Percentiles rank a stretch among this genome's conserved stretches.
Evolutionary conservation across 2,329 filamentous ascomycete genomes (phyloP).

Genomic region (Penicillium sp.): DNA sequence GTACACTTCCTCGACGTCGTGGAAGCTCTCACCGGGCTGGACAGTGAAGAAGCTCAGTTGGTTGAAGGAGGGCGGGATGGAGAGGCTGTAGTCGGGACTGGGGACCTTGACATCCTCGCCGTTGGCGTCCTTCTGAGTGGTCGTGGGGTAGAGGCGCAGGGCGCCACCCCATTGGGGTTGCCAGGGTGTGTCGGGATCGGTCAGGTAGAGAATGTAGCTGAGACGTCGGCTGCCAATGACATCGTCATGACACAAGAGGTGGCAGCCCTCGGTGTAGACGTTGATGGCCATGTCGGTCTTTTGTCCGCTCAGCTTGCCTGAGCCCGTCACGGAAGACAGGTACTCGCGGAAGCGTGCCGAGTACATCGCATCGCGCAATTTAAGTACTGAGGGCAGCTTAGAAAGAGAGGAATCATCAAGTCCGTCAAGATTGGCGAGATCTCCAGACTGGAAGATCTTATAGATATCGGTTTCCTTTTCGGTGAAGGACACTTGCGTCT

Average conservation of each 20-base stretch:
- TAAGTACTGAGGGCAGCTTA: slow-evolving; percentile 82
- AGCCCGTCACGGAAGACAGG: slow-evolving; percentile 77
- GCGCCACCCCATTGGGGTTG: slow-evolving; percentile 89
- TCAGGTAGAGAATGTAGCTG: slow-evolving; percentile 95
- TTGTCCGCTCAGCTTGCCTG: slow-evolving; percentile 79
- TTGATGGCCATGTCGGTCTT: slow-evolving; percentile 99
- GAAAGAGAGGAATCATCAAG: slow-evolving; percentile 80
- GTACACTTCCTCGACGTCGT: slow-evolving; percentile 98
- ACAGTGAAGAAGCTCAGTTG: slow-evolving; percentile 98
- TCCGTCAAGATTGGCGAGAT: slow-evolving; percentile 93
- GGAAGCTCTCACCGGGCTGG: slow-evolving; percentile 96
- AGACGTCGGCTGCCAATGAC: slow-evolving; percentile 95
- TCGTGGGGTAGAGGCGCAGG: slow-evolving; percentile 76
- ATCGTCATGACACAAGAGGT: slow-evolving; percentile 94
- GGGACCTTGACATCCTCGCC: slow-evolving; percentile 77
- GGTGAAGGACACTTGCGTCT: slow-evolving; percentile 87
- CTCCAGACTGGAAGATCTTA: slow-evolving; percentile 98
- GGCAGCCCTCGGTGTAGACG: slow-evolving; percentile 93
- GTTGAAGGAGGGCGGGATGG: slow-evolving; percentile 93
- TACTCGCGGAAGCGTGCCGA: slow-evolving; percentile 85
- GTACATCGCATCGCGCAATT: slow-evolving; percentile 91
- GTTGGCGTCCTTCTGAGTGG: slow-evolving; percentile 61
- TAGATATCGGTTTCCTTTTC: slow-evolving; percentile 99
- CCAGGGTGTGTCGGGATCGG: slow-evolving; percentile 88
- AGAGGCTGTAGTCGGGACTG: slow-evolving; percentile 69